A percentile compares a stretch with the other conserved stretches of the same genome.
These are phyloP conservation scores for Sporothrix inflata DNA, from an alignment of 2,329 filamentous ascomycete species.

Conservation along the genomic window DNA sequence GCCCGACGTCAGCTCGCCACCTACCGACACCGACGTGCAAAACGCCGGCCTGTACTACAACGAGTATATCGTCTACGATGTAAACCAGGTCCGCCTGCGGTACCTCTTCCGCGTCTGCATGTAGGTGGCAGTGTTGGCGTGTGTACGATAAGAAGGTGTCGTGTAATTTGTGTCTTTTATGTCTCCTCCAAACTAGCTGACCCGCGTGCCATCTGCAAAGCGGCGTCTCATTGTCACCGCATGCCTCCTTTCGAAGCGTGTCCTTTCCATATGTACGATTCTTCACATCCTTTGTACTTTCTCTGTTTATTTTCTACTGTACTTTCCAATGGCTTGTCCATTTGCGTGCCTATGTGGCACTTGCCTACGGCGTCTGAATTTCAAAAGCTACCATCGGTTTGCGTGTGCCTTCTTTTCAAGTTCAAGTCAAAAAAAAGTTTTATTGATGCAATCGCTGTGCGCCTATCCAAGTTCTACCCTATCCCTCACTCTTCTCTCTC, in stretches of 20 bases:
- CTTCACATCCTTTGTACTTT: too few species aligned
- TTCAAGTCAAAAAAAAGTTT: not conserved
- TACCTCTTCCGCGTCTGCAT: constrained; percentile 69
- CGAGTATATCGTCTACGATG: constrained; percentile 73
- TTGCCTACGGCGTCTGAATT: not conserved
- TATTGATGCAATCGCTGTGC: constrained; percentile 6
- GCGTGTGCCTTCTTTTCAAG: not conserved
- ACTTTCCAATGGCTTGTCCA: not conserved
- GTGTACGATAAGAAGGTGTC: not conserved
- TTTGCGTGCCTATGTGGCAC: not conserved
- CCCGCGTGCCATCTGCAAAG: not conserved
- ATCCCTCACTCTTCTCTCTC: not conserved
- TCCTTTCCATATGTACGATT: not conserved
- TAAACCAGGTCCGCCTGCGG: constrained; percentile 69
- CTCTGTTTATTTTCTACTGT: not conserved
- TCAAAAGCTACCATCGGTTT: not conserved
- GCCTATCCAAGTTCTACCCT: not conserved
- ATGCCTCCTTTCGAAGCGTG: not conserved
- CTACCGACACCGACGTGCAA: constrained; percentile 52
- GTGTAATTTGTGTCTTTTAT: not conserved
- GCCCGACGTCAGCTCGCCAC: constrained; percentile 46
- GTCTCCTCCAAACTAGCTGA: not conserved
- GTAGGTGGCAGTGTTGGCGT: constrained; percentile 33
- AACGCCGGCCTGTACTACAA: constrained; percentile 65
- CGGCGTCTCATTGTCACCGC: not conserved